Percentiles rank a stretch among this genome's conserved stretches.
Evolutionary conservation across 129 eudicot species (phyloP).

Genomic region (Chrysanthemum lavandulifolium): DNA sequence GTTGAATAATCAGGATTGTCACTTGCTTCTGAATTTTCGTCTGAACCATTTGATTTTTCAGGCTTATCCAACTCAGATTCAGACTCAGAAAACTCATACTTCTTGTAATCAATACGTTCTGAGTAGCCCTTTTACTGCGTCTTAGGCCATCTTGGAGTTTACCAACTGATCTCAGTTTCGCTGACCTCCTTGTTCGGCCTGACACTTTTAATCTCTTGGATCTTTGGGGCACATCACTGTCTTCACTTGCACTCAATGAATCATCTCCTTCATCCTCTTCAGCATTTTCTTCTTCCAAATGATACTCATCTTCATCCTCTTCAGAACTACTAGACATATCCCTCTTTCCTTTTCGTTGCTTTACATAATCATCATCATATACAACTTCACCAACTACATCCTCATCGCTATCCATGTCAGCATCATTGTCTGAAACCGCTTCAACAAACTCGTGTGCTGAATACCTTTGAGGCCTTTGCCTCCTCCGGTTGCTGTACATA

Average conservation of each 20-base stretch:
- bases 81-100: conserved; percentile 67
- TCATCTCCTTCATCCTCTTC: conserved; percentile 66
- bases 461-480: conserved; percentile 81
- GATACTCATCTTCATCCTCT: conserved; percentile 90
- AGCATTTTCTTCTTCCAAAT: conserved; percentile 64
- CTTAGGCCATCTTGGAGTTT: conserved; percentile 61
- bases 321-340: conserved; percentile 72
- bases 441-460: conserved; percentile 62
- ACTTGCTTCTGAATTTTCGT: conserved; percentile 50
- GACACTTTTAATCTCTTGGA: conserved; percentile 28
- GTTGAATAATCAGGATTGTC: conserved; percentile 50
- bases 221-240: conserved; percentile 57
- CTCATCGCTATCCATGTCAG: conserved; percentile 62
- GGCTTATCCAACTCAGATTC: conserved; percentile 58
- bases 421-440: conserved; percentile 62
- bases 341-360: conserved; percentile 55
- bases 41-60: conserved; percentile 42
- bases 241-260: conserved; percentile 61
- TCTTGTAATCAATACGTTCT: conserved; percentile 69
- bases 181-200: conserved; percentile 58
- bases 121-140: conserved; percentile 79
- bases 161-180: conserved; percentile 57
- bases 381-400: conserved; percentile 95
- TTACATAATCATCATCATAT: conserved; percentile 85
- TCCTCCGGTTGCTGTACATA: conserved; percentile 53